These are phyloP conservation scores for Phanerodontia chrysosporium DNA, from an alignment of 768 basidiomycete species.

Conservation along the genomic window DNA sequence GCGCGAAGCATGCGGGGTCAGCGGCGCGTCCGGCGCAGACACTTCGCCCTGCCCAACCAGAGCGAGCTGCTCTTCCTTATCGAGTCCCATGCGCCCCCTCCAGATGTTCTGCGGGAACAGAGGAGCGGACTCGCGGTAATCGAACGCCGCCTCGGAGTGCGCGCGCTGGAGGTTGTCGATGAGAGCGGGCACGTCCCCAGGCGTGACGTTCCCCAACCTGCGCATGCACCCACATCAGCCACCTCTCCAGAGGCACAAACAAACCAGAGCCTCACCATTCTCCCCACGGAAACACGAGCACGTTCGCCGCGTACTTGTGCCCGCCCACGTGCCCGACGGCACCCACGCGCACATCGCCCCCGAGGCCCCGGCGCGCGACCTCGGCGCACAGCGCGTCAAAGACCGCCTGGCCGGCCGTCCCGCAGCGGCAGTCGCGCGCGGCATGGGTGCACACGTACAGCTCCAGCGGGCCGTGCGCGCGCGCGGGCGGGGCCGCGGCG, in stretches of 20 bases:
- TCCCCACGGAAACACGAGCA: slow-evolving; percentile 64
- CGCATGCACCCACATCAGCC: no score
- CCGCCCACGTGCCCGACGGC: slow-evolving; percentile 81
- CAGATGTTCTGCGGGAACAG: slow-evolving; percentile 49
- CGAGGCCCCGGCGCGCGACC: slow-evolving; percentile 34
- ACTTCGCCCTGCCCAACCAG: slow-evolving; percentile 17
- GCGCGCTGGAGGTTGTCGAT: slow-evolving; percentile 39
- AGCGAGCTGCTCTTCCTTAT: slow-evolving; percentile 51
- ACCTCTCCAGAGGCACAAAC: background rate
- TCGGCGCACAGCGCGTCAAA: slow-evolving; percentile 51
- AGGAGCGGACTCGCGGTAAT: slow-evolving; percentile 17
- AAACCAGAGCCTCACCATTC: slow-evolving; percentile 53
- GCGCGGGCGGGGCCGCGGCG: background rate
- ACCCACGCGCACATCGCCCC: slow-evolving; percentile 40
- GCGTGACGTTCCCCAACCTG: slow-evolving; percentile 62
- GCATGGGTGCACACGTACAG: slow-evolving; percentile 80
- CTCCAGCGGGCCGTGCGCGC: slow-evolving; percentile 26
- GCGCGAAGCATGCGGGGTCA: background rate
- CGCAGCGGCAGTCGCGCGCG: slow-evolving; percentile 76
- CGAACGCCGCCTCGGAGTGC: slow-evolving; percentile 24
- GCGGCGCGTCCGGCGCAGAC: background rate
- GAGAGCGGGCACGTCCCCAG: slow-evolving; percentile 51
- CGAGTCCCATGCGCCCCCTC: slow-evolving; percentile 70
- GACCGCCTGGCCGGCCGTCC: slow-evolving; percentile 57
- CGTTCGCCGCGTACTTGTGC: slow-evolving; percentile 76